Base-by-base conservation (phyloP, 495 filamentous ascomycete genomes). In the Neurospora pannonica region DNA sequence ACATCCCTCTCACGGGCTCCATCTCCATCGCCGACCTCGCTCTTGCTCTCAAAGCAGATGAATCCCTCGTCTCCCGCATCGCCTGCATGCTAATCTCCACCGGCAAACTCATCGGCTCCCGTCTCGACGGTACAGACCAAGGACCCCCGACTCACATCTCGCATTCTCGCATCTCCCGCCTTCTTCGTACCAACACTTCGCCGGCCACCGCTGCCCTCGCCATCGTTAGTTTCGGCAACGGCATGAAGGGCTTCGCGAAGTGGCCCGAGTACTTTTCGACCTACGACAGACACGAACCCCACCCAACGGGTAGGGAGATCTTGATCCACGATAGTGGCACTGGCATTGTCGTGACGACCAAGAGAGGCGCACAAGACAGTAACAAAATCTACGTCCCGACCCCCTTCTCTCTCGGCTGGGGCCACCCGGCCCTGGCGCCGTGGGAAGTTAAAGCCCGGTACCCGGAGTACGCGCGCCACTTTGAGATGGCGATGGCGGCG, bases 361-460 rank as follows among this genome's bases (percentile, higher is more conserved):
- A 28, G 24, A 60, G 11, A 60, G 10, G 21, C 21, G 48, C 10
- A 60, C 21, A 60, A 31, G 21, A 28, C 5, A 28, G 4, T 7
- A 34, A 34, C 54, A 67, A 15, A 34, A 4, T 6, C 5, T 67
- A 19, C 15, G 28, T 67, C 28, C 54, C 24, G 24, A 80, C 78
- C 2, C 79, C 79, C 1, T 81, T 81, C 31, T 62, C 62, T n/a
- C 78, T 77, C 36, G 74, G 38, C 37, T 81, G 79, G 79, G 79
- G 77, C 28, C 76, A 79, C n/a, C 72, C 77, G 0, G 75, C 74
- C 15, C 70, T 81, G 3, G 46, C 75, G 38, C 79, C 79, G 4
- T 80, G 78, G 78, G 79, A 80, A 40, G 74, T 81, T 24, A 81
- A 81, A 71, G 79, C 78, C 21, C 48, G 72, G 38, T 72, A 79